These are phyloP conservation scores for Mortierella antarctica DNA, from an alignment of 192 early-diverging fungal genomes.

Conservation along the genomic window DNA sequence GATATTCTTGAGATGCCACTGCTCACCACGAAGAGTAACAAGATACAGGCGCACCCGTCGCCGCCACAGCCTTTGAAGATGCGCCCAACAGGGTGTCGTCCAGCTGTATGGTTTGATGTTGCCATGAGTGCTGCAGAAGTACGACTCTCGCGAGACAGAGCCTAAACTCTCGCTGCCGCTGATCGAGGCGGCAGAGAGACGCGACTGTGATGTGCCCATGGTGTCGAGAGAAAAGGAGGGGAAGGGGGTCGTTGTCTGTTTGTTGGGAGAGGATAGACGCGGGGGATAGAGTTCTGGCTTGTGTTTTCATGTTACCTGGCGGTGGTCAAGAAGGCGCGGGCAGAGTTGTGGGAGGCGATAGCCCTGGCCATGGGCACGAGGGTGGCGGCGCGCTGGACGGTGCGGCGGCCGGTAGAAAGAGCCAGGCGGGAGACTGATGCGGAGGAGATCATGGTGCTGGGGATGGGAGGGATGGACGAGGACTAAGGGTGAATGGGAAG, in stretches of 20 bases:
- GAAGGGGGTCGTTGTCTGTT: not conserved
- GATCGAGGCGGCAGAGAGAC: too few relatives aligned
- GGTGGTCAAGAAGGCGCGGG: slow-evolving; percentile 56
- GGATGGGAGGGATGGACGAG: not conserved
- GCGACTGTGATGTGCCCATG: not conserved
- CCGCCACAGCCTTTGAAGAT: too few relatives aligned
- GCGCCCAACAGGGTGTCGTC: too few relatives aligned
- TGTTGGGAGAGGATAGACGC: not conserved
- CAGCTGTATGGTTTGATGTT: too few relatives aligned
- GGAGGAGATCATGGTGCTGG: slow-evolving; percentile 40
- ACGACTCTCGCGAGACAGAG: too few relatives aligned
- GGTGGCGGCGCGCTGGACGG: slow-evolving; percentile 44
- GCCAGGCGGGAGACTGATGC: slow-evolving; percentile 44
- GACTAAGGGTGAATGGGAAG: not conserved
- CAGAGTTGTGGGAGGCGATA: slow-evolving; percentile 40
- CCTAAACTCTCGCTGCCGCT: too few relatives aligned
- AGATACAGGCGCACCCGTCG: too few relatives aligned
- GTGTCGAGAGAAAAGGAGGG: not conserved
- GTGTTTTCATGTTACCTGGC: slow-evolving; percentile 20
- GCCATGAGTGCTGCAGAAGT: too few relatives aligned
- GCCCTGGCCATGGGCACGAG: slow-evolving; percentile 38
- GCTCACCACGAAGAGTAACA: too few relatives aligned
- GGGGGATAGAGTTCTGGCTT: not conserved
- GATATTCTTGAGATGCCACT: too few relatives aligned
- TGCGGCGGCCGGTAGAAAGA: slow-evolving; percentile 39